Percentiles rank a stretch among this genome's conserved stretches.
phyloP scores from a whole-genome alignment of 2,329 filamentous ascomycete genomes.

The Apiospora pterosperma region DNA sequence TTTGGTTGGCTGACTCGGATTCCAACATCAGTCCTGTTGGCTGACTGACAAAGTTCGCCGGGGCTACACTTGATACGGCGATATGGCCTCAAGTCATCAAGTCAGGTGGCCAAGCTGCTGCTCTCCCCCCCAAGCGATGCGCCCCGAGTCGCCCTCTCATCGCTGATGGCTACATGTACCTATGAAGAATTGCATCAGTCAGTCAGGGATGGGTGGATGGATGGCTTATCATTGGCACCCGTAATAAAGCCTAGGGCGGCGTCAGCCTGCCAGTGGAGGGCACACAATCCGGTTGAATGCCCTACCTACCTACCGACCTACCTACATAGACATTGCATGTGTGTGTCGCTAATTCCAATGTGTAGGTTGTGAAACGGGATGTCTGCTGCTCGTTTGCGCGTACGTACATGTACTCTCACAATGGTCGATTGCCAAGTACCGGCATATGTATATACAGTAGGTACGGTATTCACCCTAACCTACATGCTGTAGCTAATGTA shows the following conservation, averaged over 20 bases:
- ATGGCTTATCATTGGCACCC: neutral
- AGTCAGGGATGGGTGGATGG: neutral
- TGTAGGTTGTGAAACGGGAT: neutral
- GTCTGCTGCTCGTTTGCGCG: neutral
- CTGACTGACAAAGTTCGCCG: neutral
- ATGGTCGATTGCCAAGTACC: slow-evolving; percentile 1
- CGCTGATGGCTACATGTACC: no score
- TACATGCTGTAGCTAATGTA: neutral
- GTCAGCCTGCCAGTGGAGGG: neutral
- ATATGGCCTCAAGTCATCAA: neutral
- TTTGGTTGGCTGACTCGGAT: neutral
- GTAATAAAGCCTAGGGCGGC: neutral
- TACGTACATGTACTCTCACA: neutral
- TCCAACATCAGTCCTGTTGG: neutral
- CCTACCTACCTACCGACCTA: neutral
- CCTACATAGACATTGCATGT: neutral
- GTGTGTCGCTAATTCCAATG: neutral
- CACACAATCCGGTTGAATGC: neutral
- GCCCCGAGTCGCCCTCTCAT: neutral
- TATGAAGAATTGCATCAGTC: no score
- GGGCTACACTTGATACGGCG: neutral
- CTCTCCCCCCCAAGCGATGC: neutral
- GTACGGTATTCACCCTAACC: neutral
- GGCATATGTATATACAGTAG: neutral
- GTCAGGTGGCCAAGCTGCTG: neutral